Evolutionary conservation across 179 eudicot genomes (phyloP).

Genomic region (Silene coronaria): DNA sequence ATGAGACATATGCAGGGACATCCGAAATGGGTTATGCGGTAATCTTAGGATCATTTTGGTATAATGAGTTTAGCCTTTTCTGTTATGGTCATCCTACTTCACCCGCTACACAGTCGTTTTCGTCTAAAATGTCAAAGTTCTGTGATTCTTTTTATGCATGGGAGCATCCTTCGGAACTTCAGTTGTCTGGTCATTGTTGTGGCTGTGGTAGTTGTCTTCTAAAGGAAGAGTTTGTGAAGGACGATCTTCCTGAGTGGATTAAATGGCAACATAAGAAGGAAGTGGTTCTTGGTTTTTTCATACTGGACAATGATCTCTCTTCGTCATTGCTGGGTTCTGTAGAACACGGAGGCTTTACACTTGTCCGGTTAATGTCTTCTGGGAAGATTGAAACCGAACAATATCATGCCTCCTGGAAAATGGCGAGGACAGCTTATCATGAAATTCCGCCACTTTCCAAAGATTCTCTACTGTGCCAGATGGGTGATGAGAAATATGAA

Average conservation of each 20-base stretch:
- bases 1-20: conserved; percentile 36
- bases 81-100: conserved; percentile 54
- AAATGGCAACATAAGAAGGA: conserved; percentile 79
- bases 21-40: conserved; percentile 53
- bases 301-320: conserved; percentile 45
- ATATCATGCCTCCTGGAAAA: conserved; percentile 48
- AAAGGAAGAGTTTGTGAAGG: conserved; percentile 48
- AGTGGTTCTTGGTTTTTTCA: conserved; percentile 60
- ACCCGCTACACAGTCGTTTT: conserved; percentile 17
- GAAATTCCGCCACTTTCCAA: conserved; percentile 24
- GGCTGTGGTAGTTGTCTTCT: conserved; percentile 62
- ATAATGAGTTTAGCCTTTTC: conserved; percentile 55
- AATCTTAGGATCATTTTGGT: conserved; percentile 80
- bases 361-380: conserved; percentile 59
- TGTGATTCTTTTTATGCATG: conserved; percentile 53
- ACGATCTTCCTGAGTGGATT: conserved; percentile 61
- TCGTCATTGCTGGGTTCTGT: conserved; percentile 34
- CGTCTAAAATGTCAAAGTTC: conserved; percentile 31
- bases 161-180: conserved; percentile 67
- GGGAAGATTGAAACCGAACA: conserved; percentile 72
- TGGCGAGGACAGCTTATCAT: conserved; percentile 23
- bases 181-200: conserved; percentile 46
- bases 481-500: conserved; percentile 35
- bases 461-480: conserved; percentile 38
- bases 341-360: conserved; percentile 57